Evolutionary conservation across 2,329 filamentous ascomycete species (phyloP).

Genomic region (Thielaviopsis cerberus): DNA sequence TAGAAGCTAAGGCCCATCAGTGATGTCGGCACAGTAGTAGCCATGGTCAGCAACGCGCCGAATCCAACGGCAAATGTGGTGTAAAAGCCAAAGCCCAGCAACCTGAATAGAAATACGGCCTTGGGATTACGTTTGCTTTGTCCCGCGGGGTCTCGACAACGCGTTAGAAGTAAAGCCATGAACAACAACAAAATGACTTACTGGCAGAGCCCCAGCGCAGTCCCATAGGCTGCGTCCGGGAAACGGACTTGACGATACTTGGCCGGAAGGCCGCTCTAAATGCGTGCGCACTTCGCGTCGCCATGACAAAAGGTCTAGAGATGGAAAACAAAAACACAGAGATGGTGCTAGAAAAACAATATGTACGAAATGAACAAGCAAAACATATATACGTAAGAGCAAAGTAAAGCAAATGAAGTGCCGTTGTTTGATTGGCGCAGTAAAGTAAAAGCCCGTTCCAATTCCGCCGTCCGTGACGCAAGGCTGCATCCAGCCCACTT

Average conservation of each 20-base stretch:
- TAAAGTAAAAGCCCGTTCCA: neutral
- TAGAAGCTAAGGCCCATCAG: slow-evolving; percentile 17
- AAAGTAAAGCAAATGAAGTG: neutral
- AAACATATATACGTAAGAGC: neutral
- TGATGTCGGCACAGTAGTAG: slow-evolving; percentile 11
- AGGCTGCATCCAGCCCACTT: neutral
- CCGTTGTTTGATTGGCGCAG: neutral
- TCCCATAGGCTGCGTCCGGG: neutral
- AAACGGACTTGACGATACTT: neutral
- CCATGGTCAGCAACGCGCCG: slow-evolving; percentile 8
- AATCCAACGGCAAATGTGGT: slow-evolving; percentile 5
- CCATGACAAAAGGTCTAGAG: neutral
- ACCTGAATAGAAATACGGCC: neutral
- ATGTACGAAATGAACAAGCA: neutral
- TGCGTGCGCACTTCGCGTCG: neutral
- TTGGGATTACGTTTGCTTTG: slow-evolving; percentile 2
- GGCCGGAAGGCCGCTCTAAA: slow-evolving; percentile 3
- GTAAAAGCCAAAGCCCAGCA: slow-evolving; percentile 5
- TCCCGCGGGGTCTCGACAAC: neutral
- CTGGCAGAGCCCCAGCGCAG: slow-evolving; percentile 5
- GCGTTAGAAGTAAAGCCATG: neutral
- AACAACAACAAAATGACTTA: neutral
- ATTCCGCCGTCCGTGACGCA: neutral
- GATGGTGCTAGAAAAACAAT: neutral
- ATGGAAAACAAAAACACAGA: neutral